Evolutionary conservation across 768 basidiomycete species (phyloP).

Genomic region (Lentinula guzmanii): DNA sequence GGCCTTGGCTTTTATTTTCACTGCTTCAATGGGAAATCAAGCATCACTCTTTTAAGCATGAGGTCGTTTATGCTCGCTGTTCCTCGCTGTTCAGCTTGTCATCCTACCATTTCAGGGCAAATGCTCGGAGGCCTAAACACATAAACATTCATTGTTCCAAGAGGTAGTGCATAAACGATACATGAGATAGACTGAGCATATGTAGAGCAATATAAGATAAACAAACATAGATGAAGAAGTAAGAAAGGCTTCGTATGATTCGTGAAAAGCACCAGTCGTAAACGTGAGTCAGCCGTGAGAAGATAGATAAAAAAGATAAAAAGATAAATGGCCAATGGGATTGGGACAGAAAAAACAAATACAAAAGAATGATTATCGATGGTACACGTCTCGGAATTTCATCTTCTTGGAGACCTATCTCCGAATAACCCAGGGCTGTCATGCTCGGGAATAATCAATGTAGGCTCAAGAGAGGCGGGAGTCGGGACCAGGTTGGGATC

Average conservation of each 20-base stretch:
- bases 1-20: not conserved
- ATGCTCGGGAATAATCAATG: constrained; percentile 52
- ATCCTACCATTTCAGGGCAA: not conserved
- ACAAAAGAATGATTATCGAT: not conserved
- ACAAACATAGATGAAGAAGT: too few species aligned
- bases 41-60: not conserved
- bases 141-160: too few species aligned
- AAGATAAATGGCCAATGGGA: too few species aligned
- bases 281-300: too few species aligned
- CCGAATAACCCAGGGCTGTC: constrained; percentile 71
- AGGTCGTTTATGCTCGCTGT: not conserved
- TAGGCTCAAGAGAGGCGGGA: constrained; percentile 54
- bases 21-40: not conserved
- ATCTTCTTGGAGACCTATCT: constrained; percentile 47
- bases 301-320: too few species aligned
- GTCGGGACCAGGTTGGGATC: constrained; percentile 52
- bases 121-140: too few species aligned
- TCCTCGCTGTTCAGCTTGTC: not conserved
- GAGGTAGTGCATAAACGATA: too few species aligned
- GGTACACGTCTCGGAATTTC: not conserved
- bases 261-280: too few species aligned
- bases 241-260: too few species aligned
- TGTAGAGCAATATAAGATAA: too few species aligned
- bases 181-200: too few species aligned
- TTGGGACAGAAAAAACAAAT: not conserved